Evolutionary conservation across 2,329 filamentous ascomycete species (phyloP), one percentile per base, ranked within the genome.

Genomic region (Endoconidiophora polonica): DNA sequence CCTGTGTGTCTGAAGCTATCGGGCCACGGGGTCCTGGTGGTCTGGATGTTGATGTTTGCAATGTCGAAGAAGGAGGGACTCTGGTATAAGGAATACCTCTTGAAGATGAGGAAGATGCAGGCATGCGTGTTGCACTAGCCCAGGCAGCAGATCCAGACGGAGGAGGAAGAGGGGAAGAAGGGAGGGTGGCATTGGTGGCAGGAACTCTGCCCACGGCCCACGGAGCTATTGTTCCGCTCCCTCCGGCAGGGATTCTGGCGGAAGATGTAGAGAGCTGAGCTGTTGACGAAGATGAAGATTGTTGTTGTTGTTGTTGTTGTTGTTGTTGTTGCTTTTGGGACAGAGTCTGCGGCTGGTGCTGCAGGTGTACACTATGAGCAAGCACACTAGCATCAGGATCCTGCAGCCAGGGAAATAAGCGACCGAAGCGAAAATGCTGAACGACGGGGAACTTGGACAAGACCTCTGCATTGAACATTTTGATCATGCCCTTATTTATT

Each of bases 401-500:
- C 44, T 63, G 65, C 2, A 85, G 78, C 81, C 83, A 90, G 37
- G 74, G 76, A 60, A 90, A 86, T n/a, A 91, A 67, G 4, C 79
- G 82, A 23, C 85, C 85, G 57, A 91, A 90, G 2, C 74, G 76
- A 57, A 91, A 96, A 65, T 98, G 91, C 65, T 98, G 91, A n/a
- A 98, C 86, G 2, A 98, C 91, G 2, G 91, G 91, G 60, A 95
- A 95, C 64, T 98, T 98, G 38, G 84, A 86, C 12, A 98, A 71
- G 2, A 98, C 91, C 67, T 98, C 91, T 16, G 86, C 91, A 57
- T 93, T 87, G 68, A 90, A 98, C 91, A 98, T 98, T 66, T 96
- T 98, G 59, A 98, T 78, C 91, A 98, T 96, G 47, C 91, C 91
- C 70, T 88, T 88, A 66, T 98, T 55, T 60, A 98, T 94, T 69